phyloP scores from a whole-genome alignment of 148 eudicot species.

The Camellia lanceoleosa region DNA sequence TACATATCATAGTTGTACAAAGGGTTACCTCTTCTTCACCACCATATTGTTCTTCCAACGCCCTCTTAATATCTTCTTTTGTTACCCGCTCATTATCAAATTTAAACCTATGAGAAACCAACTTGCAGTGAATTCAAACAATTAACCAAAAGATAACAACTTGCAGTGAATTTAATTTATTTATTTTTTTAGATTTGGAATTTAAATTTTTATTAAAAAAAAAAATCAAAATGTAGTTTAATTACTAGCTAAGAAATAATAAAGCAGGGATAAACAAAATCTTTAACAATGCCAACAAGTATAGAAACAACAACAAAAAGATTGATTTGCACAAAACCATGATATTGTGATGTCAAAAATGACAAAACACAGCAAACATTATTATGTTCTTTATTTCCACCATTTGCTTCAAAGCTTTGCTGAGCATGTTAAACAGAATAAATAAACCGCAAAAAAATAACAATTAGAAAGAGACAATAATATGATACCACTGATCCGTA shows the following conservation, averaged over 20 bases:
- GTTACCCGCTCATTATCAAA: constrained; percentile 95
- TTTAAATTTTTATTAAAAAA: too few species aligned
- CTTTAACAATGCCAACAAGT: background rate
- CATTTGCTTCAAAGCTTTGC: background rate
- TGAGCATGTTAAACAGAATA: background rate
- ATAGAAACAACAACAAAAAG: background rate
- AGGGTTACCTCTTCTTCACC: constrained; percentile 84
- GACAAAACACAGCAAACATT: background rate
- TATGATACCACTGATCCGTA: constrained; percentile 62
- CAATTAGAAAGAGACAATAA: background rate
- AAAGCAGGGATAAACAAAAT: background rate
- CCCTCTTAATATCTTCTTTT: constrained; percentile 78
- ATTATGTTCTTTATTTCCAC: background rate
- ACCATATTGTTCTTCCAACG: constrained; percentile 88
- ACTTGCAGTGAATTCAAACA: background rate
- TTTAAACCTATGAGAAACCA: constrained; percentile 55
- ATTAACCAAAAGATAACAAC: background rate
- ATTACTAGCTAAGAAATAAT: background rate
- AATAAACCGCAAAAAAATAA: background rate
- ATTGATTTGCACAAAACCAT: background rate
- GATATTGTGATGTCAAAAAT: background rate
- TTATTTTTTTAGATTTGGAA: too few species aligned
- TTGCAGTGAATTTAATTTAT: too few species aligned
- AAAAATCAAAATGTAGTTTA: background rate
- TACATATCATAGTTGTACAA: background rate